Percentiles rank a stretch among this genome's conserved stretches.
Conservation (phyloP, 768 basidiomycete species). For the Tubosaeta brunneosetosa region DNA sequence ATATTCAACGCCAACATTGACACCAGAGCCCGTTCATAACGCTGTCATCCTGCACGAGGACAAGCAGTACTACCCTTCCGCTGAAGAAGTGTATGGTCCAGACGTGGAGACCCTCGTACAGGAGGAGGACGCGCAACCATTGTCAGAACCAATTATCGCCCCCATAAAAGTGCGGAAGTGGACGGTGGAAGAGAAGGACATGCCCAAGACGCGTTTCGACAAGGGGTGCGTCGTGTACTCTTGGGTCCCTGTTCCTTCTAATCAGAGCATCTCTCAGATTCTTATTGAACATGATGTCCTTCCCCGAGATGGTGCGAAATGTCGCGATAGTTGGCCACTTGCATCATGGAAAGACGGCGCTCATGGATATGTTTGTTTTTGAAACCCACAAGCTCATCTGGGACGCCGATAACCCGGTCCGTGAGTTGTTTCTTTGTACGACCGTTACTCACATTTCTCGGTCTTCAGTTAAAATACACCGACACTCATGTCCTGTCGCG, state of each 20-base stretch:
- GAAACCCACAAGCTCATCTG: conserved; percentile 95
- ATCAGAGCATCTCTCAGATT: conserved; percentile 52
- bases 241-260: conserved; percentile 1
- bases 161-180: conserved; percentile 95
- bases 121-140: conserved; percentile 95
- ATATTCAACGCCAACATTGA: conserved; percentile 5
- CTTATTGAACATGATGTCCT: conserved; percentile 83
- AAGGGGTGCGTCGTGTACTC: conserved; percentile 62
- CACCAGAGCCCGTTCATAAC: conserved; percentile 68
- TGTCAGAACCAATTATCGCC: conserved; percentile 91
- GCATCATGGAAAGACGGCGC: conserved; percentile 95
- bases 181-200: conserved; percentile 90
- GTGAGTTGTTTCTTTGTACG: conserved; percentile 26
- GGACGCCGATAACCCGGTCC: conserved; percentile 86
- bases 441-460: conserved; percentile 19
- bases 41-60: conserved; percentile 92
- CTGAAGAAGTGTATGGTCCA: conserved; percentile 85
- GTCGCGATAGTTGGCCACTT: conserved; percentile 94
- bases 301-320: conserved; percentile 94
- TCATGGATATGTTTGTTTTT: conserved; percentile 95
- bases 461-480: conserved; percentile 80
- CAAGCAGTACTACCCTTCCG: conserved; percentile 96
- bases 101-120: conserved; percentile 97
- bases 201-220: conserved; percentile 97
- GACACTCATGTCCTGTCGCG: conserved; percentile 91